Evolutionary conservation across 768 basidiomycete genomes (phyloP).

Genomic region (Tylopilus felleus): DNA sequence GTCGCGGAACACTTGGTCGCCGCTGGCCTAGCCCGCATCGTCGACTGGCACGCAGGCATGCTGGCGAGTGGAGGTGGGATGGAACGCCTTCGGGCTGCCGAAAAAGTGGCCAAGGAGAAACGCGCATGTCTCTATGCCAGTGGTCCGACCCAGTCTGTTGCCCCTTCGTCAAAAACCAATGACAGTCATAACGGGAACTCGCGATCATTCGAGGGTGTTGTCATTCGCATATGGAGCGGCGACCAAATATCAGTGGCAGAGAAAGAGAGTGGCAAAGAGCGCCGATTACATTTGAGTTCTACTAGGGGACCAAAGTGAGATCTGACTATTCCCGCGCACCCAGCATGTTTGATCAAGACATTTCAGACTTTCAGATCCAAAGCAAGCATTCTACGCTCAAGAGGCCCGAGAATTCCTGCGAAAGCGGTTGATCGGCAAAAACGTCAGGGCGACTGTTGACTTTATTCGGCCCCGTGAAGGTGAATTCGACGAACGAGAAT

Average conservation of each 20-base stretch:
- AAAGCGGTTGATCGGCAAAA: conserved; percentile 88
- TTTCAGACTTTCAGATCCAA: conserved; percentile 74
- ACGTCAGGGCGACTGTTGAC: conserved; percentile 79
- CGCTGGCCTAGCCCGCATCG: conserved; percentile 83
- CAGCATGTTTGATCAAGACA: conserved; percentile 1
- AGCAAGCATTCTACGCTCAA: conserved; percentile 81
- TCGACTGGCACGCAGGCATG: conserved; percentile 98
- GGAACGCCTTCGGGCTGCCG: conserved; percentile 83
- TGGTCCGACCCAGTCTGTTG: conserved; percentile 35
- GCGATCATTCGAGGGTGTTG: conserved; percentile 73
- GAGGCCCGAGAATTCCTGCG: conserved; percentile 93
- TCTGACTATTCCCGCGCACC: not conserved
- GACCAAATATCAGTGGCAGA: conserved; percentile 85
- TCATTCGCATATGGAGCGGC: conserved; percentile 86
- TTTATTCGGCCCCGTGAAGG: conserved; percentile 90
- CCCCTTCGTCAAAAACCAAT: conserved; percentile 43
- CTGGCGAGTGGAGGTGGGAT: conserved; percentile 80
- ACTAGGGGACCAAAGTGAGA: conserved; percentile 78
- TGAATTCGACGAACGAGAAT: conserved; percentile 91
- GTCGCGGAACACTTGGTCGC: conserved; percentile 86
- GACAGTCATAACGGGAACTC: conserved; percentile 42
- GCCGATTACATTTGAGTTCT: conserved; percentile 83
- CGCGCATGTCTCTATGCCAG: conserved; percentile 68
- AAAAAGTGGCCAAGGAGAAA: conserved; percentile 76
- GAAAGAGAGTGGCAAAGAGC: conserved; percentile 71